These are phyloP conservation scores for Casuarina equisetifolia DNA, from an alignment of 306 rosid genomes.

Conservation along the genomic window DNA sequence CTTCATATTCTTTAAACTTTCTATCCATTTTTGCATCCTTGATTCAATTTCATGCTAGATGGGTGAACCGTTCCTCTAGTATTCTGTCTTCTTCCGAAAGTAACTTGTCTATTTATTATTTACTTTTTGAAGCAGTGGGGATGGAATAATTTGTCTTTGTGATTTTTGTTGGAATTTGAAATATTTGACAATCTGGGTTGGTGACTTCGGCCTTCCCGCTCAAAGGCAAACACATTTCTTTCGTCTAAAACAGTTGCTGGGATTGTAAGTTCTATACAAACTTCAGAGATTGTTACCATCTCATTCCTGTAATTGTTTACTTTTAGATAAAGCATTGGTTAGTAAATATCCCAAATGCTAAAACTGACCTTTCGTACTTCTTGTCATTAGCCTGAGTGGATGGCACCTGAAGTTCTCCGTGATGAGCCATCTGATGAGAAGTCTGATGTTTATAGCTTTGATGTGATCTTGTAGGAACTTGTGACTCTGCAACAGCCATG, in stretches of 20 bases:
- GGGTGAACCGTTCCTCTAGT: no score
- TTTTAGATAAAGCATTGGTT: conserved; percentile 15
- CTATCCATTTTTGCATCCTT: no score
- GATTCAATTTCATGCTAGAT: no score
- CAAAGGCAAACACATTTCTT: conserved; percentile 84
- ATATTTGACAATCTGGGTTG: conserved; percentile 44
- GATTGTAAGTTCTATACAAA: conserved; percentile 64
- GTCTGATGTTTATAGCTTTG: no score
- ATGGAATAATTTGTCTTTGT: not conserved
- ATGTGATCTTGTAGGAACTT: conserved; percentile 91
- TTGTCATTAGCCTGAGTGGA: conserved; percentile 75
- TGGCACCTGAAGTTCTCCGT: conserved; percentile 98
- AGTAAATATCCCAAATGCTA: conserved; percentile 30
- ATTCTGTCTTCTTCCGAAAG: no score
- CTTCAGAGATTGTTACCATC: not conserved
- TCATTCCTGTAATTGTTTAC: conserved; percentile 1
- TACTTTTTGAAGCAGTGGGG: not conserved
- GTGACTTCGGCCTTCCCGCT: conserved; percentile 96
- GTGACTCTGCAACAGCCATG: conserved; percentile 89
- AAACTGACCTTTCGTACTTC: not conserved
- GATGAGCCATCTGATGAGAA: conserved; percentile 87
- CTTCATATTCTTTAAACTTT: no score
- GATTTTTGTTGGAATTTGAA: not conserved
- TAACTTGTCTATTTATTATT: not conserved
- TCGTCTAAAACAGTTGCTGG: conserved; percentile 96